Base-by-base conservation (phyloP, 106 monocot genomes). In the Platanthera guangdongensis region DNA sequence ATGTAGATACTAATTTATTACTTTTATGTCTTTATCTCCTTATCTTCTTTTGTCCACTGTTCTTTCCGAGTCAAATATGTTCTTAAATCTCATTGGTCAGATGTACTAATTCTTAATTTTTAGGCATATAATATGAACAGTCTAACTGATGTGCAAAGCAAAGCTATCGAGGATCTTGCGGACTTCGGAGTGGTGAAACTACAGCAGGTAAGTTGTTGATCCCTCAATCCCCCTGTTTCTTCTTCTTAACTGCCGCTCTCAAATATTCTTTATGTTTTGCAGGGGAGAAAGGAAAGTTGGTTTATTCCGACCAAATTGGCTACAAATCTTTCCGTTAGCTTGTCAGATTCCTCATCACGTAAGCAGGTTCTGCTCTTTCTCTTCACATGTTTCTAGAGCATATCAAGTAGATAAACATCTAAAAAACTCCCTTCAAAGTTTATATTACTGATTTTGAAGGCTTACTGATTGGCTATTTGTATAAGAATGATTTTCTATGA, bases 231-330 rank as follows among this genome's bases (percentile, higher is more conserved):
- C 49, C 6, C 72, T 72, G n/a, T 15, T 21, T 22, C 8, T 19
- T 22, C 18, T 60, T 60, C 60, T 16, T 60, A 60, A 39, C 39
- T 60, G 13, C 15, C 21, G n/a, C 60, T 60, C 18, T 60, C n/a
- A 60, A 39, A 39, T 60, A 18, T 3, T 19, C 30, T 65, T 57
- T 32, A 19, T 81, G 79, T 55, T 19, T 84, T 79, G 32, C 80
- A 99, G 99, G 99, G 94, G 55, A 88, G 99, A 77, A 99, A 99
- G 76, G 99, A 99, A 50, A 86, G 83, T 77, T 99, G 94, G 94
- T 99, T 99, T 71, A 88, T 99, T 50, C 99, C 99, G 28, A 99
- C 99, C 68, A 94, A 86, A 78, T 83, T 99, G 79, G 94, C 92
- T 54, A 85, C 91, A 1, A 99, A 99, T 80, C 99, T 99, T 76